Evolutionary conservation across 1,284 basidiomycete species (phyloP), one percentile per base, ranked within the genome.

Genomic region (Cystobasidium slooffiae): DNA sequence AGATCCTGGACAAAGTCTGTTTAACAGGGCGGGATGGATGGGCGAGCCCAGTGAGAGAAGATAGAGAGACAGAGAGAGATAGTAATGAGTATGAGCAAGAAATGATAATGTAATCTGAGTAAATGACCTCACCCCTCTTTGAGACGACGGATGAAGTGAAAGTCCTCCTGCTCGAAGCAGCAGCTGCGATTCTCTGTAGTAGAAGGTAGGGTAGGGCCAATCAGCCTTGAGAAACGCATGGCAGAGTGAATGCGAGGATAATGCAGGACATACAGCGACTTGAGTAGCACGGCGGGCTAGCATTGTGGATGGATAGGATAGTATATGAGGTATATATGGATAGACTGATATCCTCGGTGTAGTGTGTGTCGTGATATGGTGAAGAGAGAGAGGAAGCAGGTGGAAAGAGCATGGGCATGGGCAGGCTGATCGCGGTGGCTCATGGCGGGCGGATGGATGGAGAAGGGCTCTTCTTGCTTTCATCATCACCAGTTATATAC

Each of bases 1-100:
- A 83, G 79, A 72, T 84, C 84, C 79, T 84, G 82, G 65, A 84
- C 79, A 68, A 83, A 80, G 82, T 84, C 84, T 84, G 75, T 14
- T 3, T 10, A 14, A 14, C 3, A 6, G 44, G 62, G 62, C 20
- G 16, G 62, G 6, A 37, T 20, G 47, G 58, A n/a, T 14, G 58
- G 9, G n/a, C 20, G 44, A 9, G 18, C 18, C 24, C 39, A 66
- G 63, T 22, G 39, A 9, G 22, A 14, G 7, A 58, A 41, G n/a
- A 20, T 6, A 20, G 8, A 52, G 6, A 20, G 31, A 16, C 18
- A 39, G 22, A 58, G 39, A 39, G n/a, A 53, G 37, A 58, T 20
- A 39, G 12, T 3, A 41, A 20, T n/a, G 37, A n/a, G 53, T 14
- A 56, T 37, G 66, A 16, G 39, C 18, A 8, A 14, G 1, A 58